Conservation (phyloP, 1,284 basidiomycete species). For the Apiotrichum laibachii region DNA sequence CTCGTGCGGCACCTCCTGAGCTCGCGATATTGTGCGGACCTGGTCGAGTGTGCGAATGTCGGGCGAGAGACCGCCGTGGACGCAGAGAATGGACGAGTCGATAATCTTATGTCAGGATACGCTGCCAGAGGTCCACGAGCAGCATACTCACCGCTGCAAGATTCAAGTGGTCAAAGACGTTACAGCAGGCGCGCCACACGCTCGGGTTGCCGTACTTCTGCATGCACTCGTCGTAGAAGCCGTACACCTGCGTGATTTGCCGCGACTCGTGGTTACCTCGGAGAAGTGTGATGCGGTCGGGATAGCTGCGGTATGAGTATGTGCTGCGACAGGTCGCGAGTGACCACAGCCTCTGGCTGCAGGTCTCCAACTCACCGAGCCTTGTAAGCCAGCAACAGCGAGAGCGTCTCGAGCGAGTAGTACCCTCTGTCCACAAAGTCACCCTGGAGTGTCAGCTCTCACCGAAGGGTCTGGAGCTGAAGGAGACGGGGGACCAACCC, state of each 20-base stretch:
- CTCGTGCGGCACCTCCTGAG: slow-evolving; percentile 94
- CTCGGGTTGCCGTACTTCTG: slow-evolving; percentile 91
- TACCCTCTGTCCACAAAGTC: slow-evolving; percentile 98
- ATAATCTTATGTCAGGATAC: slow-evolving; percentile 66
- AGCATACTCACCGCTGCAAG: slow-evolving; percentile 74
- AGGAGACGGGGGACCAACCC: no score
- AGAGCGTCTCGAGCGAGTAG: slow-evolving; percentile 94
- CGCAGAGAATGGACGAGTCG: slow-evolving; percentile 84
- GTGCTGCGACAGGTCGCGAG: not conserved
- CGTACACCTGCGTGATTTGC: slow-evolving; percentile 97
- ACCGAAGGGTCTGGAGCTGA: not conserved
- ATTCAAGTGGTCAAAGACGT: slow-evolving; percentile 91
- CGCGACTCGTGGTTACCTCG: slow-evolving; percentile 94
- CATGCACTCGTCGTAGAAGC: slow-evolving; percentile 97
- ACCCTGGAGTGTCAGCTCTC: slow-evolving; percentile 59
- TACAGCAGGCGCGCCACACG: slow-evolving; percentile 94
- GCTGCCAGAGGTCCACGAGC: not conserved
- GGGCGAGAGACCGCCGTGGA: slow-evolving; percentile 88
- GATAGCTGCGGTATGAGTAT: slow-evolving; percentile 59
- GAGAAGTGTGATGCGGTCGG: slow-evolving; percentile 84
- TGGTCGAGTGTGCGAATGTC: slow-evolving; percentile 91
- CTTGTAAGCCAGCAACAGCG: slow-evolving; percentile 82
- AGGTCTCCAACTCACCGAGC: slow-evolving; percentile 63
- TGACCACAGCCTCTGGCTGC: not conserved
- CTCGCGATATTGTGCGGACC: slow-evolving; percentile 82